phyloP scores from a whole-genome alignment of 169 alveolate species.

The Babesia ovis region DNA sequence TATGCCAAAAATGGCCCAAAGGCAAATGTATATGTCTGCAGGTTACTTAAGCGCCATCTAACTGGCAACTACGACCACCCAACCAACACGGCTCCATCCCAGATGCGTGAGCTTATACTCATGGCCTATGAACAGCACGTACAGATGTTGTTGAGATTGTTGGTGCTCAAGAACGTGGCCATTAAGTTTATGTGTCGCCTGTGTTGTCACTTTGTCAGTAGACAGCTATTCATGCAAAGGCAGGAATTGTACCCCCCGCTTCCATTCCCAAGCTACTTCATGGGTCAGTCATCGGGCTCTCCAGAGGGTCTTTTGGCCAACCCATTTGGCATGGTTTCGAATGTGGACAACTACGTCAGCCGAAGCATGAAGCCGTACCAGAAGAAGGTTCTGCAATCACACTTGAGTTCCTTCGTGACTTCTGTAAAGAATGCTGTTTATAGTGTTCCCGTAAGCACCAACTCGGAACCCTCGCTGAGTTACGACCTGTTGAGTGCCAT shows the following conservation, averaged over 20 bases:
- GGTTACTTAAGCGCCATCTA: constrained; percentile 72
- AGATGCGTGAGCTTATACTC: constrained; percentile 70
- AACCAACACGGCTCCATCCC: constrained; percentile 63
- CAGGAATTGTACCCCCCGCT: constrained; percentile 10
- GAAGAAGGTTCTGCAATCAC: constrained; percentile 26
- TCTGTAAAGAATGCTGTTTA: constrained; percentile 27
- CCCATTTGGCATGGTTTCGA: constrained; percentile 2
- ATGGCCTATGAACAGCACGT: constrained; percentile 74
- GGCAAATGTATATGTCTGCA: constrained; percentile 77
- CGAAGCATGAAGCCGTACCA: background rate
- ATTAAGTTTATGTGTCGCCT: constrained; percentile 36
- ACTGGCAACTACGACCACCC: constrained; percentile 79
- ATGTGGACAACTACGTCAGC: background rate
- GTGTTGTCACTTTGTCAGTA: constrained; percentile 48
- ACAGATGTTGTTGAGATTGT: constrained; percentile 44
- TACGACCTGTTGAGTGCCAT: constrained; percentile 29
- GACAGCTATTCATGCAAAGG: constrained; percentile 32
- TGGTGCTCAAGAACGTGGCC: constrained; percentile 59
- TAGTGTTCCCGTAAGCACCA: constrained; percentile 34
- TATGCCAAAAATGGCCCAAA: constrained; percentile 54
- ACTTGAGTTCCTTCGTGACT: constrained; percentile 20
- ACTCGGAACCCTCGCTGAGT: constrained; percentile 33
- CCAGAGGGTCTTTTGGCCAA: constrained; percentile 21
- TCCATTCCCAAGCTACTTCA: constrained; percentile 18
- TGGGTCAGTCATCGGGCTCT: constrained; percentile 7